Conservation (phyloP, 208 protist genomes). For the Leishmania amazonensis region DNA sequence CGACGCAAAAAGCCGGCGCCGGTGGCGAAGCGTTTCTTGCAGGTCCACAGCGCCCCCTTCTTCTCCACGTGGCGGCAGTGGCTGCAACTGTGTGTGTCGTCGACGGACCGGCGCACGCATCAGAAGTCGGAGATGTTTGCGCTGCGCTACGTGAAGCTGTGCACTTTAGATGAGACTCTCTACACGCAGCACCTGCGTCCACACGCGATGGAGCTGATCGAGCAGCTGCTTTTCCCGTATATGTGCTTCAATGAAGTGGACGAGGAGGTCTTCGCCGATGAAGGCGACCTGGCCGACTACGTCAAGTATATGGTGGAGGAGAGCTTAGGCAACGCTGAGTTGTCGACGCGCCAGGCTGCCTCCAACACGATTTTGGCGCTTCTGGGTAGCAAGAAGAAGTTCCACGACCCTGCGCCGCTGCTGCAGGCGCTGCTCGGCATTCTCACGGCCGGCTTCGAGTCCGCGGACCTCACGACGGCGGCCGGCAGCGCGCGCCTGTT, state of each 20-base stretch:
- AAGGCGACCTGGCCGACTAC: slow-evolving; percentile 75
- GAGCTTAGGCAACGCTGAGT: slow-evolving; percentile 66
- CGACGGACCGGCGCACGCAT: slow-evolving; percentile 47
- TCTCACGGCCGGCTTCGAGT: slow-evolving; percentile 60
- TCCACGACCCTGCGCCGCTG: slow-evolving; percentile 61
- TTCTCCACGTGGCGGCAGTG: slow-evolving; percentile 71
- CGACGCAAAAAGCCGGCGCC: slow-evolving; percentile 72
- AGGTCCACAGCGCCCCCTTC: slow-evolving; percentile 42
- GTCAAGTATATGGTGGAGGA: slow-evolving; percentile 89
- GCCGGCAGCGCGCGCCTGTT: slow-evolving; percentile 67
- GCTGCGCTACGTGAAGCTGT: slow-evolving; percentile 83
- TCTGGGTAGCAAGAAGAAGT: slow-evolving; percentile 71
- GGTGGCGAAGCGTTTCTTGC: slow-evolving; percentile 67
- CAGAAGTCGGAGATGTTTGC: slow-evolving; percentile 81
- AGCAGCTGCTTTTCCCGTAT: slow-evolving; percentile 82
- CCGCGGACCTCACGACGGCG: slow-evolving; percentile 41
- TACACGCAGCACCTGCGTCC: slow-evolving; percentile 69
- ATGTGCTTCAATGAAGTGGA: slow-evolving; percentile 80
- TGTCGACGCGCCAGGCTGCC: slow-evolving; percentile 72
- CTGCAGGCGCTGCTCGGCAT: slow-evolving; percentile 69
- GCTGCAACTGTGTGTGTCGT: slow-evolving; percentile 61
- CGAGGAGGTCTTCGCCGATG: slow-evolving; percentile 76
- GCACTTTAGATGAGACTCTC: slow-evolving; percentile 63
- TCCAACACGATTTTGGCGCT: slow-evolving; percentile 81
- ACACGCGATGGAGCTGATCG: slow-evolving; percentile 65